Percentiles rank a stretch among this genome's conserved stretches.
These are phyloP conservation scores for Entonaema liquescens DNA, from an alignment of 495 filamentous ascomycete species.

Conservation along the genomic window DNA sequence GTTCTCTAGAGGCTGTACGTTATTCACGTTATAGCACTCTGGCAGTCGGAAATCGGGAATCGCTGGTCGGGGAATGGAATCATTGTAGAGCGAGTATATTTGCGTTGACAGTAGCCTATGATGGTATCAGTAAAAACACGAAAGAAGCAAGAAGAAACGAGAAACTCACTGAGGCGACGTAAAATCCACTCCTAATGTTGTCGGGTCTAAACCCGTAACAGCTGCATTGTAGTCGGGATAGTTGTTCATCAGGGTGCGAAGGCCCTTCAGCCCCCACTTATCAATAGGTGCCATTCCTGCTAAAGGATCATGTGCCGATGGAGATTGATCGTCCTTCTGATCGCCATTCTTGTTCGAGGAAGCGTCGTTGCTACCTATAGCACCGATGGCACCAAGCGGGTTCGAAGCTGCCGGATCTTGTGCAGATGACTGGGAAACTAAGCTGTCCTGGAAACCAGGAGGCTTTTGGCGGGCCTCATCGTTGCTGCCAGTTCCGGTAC, in stretches of 20 bases:
- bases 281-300: constrained; percentile 82
- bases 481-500: constrained; percentile 43
- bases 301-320: constrained; percentile 63
- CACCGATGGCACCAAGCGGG: constrained; percentile 58
- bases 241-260: constrained; percentile 80
- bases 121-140: constrained; percentile 4
- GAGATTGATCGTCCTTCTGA: constrained; percentile 46
- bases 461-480: constrained; percentile 56
- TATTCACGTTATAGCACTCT: constrained; percentile 85
- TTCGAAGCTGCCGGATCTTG: constrained; percentile 45
- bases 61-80: constrained; percentile 71
- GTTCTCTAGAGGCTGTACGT: constrained; percentile 79
- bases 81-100: constrained; percentile 73
- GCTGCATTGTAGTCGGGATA: constrained; percentile 79
- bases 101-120: constrained; percentile 54
- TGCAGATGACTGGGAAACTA: constrained; percentile 47
- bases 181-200: constrained; percentile 78
- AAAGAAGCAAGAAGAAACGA: background rate
- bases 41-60: constrained; percentile 83
- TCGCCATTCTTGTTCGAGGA: constrained; percentile 55
- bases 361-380: constrained; percentile 54
- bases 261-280: constrained; percentile 80
- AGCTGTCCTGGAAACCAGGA: constrained; percentile 51
- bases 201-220: constrained; percentile 81
- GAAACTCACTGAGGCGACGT: constrained; percentile 76